A percentile compares a stretch with the other conserved stretches of the same genome.
Conservation (phyloP, 139 green algal genomes). For the Trebouxia sp. region DNA sequence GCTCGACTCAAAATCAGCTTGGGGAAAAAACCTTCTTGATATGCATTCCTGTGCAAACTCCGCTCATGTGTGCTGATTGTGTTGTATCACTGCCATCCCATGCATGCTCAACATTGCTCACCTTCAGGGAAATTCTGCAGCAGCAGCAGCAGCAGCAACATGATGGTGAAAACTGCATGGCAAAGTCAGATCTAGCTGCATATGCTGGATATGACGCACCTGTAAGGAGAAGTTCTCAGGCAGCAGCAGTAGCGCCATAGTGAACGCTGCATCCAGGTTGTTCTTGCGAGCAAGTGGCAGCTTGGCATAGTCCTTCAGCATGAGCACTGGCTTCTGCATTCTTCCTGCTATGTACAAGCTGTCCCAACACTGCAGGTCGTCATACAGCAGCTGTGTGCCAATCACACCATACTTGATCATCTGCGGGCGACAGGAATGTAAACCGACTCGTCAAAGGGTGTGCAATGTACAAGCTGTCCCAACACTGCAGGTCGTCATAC, state of each 20-base stretch:
- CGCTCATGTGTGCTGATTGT: no score
- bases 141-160: no score
- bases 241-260: slow-evolving; percentile 73
- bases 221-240: slow-evolving; percentile 56
- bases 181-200: no score
- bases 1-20: no score
- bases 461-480: slow-evolving; percentile 43
- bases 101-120: background rate
- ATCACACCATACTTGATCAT: slow-evolving; percentile 90
- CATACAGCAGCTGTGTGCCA: slow-evolving; percentile 41
- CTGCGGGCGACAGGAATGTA: no score
- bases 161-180: background rate
- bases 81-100: no score
- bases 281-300: slow-evolving; percentile 18
- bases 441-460: background rate
- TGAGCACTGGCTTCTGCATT: slow-evolving; percentile 86
- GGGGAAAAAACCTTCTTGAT: no score
- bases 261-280: slow-evolving; percentile 71
- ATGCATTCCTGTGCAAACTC: no score
- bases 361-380: slow-evolving; percentile 76
- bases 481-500: slow-evolving; percentile 66
- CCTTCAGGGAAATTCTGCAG: no score
- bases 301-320: slow-evolving; percentile 36
- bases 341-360: slow-evolving; percentile 67
- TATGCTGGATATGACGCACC: slow-evolving; percentile 33